Evolutionary conservation across 192 early-diverging fungal species (phyloP), one percentile per base, ranked within the genome.

Genomic region (Coemansia sp.): DNA sequence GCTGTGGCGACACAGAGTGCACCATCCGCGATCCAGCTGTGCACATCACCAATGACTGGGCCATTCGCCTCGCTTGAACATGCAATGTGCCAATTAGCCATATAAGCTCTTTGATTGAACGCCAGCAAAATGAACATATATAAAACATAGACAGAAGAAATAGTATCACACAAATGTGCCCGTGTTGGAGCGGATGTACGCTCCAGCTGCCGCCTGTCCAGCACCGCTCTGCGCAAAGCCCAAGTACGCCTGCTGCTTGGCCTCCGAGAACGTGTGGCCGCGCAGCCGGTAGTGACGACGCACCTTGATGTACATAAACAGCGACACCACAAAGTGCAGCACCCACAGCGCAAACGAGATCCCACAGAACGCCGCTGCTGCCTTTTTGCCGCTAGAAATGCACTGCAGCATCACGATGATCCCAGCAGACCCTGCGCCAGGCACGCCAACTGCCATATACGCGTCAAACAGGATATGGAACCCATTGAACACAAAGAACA

Each of bases 381-480:
- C 81, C n/a, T 83, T 82, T 74, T 89, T 90, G 6, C 81, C 78
- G 41, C 83, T 88, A 4, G 86, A 86, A 53, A 92, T 80, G 26
- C 88, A 84, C 45, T 85, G 83, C 11, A 95, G 77, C 65, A 91
- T 79, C 65, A 90, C 87, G 41, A 95, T 92, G 56, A 95, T 82
- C 12, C 92, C 93, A 23, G 87, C 90, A 19, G 88, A 86, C 35
- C 93, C 93, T 27, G 88, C 88, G 32, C 87, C 87, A 3, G 91
- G 90, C 66, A 95, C 89, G 38, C 93, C 93, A 58, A 93, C 85
- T 3, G 88, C 86, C 92, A 93, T 93, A 81, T 95, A 93, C 45
- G 86, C 84, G 4, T 89, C 78, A 67, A 89, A 92, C 51, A 88
- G 66, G 54, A 92, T 83, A 68, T 95, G 93, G 66, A 93, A 84